Evolutionary conservation across 305 asterid genomes (phyloP).

Genomic region (Vinca major): DNA sequence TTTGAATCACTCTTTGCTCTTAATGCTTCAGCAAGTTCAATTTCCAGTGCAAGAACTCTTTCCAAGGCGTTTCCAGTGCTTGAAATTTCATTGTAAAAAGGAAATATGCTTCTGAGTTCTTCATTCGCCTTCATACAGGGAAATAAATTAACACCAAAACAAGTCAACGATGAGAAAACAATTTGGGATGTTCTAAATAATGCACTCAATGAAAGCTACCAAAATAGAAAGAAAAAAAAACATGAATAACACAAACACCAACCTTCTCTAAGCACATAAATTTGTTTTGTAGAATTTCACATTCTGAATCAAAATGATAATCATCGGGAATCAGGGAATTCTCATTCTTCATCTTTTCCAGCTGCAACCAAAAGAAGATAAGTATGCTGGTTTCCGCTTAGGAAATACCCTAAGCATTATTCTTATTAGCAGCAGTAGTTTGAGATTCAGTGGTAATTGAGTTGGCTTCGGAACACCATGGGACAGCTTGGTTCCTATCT

Average conservation of each 20-base stretch:
- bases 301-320: constrained; percentile 30
- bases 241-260: constrained; percentile 8
- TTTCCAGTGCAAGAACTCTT: constrained; percentile 86
- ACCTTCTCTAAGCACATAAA: constrained; percentile 60
- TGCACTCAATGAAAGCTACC: neutral
- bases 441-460: no score
- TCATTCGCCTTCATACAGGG: constrained; percentile 57
- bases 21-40: constrained; percentile 89
- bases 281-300: constrained; percentile 45
- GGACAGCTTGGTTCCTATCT: no score
- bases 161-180: constrained; percentile 11
- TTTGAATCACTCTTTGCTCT: constrained; percentile 56
- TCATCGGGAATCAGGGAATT: constrained; percentile 36
- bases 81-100: constrained; percentile 53
- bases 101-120: constrained; percentile 78
- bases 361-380: constrained; percentile 36
- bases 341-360: constrained; percentile 90
- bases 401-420: no score
- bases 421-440: no score
- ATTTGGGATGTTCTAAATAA: neutral
- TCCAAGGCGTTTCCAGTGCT: constrained; percentile 70
- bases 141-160: constrained; percentile 2
- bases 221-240: neutral
- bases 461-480: no score
- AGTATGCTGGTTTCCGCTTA: constrained; percentile 1